Base-by-base conservation (phyloP, 176 grass and related monocot species). In the Cymbopogon citratus region DNA sequence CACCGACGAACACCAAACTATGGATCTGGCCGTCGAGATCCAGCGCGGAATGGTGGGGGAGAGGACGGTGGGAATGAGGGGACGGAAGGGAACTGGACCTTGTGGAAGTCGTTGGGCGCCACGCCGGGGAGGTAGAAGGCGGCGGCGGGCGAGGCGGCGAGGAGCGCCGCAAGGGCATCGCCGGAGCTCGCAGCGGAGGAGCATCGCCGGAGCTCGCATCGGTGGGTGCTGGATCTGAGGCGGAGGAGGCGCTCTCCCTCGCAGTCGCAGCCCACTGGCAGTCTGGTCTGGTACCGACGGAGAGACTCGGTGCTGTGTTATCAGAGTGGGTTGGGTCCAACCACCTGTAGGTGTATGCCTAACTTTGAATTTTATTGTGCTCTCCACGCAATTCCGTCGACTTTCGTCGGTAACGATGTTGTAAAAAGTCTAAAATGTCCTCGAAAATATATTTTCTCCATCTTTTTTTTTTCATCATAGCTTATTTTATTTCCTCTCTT, bases 61-160 rank as follows among this genome's bases (percentile, higher is more conserved):
- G 4, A 11, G 45, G 8, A 45, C 1, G 4, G 40, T 11, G 13
- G 40, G 27, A 12, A 24, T 25, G 3, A 28, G 6, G 10, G 34
- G 3, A 28, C 3, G 10, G 34, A 33, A 35, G 12, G 8, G 39
- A 60, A 19, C 6, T 25, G 16, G 63, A 84, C 82, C 82, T 84
- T 76, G 23, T 84, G 31, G 73, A 84, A 77, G 49, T 76, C 82
- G 73, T 84, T 84, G 63, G 82, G 82, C 48, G 82, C 73, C 25
- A 84, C 82, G 63, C 82, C 82, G 23, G 82, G 82, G 73, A 84
- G 82, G 63, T 84, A 84, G 82, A 84, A 84, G 3, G 41, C 82
- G 9, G 63, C 35, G 64, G 63, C 23, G 6, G 82, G 82, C 36
- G 63, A 49, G 6, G 82, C 35, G 34, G 36, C 34, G 62, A 76